Evolutionary conservation across 176 grass and related monocot species (phyloP).

Genomic region (Aegilops bicornis): DNA sequence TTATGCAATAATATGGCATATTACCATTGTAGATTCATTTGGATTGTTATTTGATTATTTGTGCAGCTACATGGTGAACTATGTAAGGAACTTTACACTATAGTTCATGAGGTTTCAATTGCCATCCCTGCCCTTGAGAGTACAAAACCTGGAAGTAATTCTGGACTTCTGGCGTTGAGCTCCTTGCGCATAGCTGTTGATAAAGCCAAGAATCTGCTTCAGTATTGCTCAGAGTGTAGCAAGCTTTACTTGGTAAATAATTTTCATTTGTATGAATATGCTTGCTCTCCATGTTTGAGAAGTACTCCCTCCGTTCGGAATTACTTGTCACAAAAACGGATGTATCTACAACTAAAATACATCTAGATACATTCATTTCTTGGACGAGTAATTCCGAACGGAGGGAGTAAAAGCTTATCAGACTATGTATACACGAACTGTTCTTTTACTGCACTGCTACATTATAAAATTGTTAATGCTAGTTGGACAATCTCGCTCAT

Average conservation of each 20-base stretch:
- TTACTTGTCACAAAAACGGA: no score
- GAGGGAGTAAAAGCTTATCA: constrained; percentile 1
- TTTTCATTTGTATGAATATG: not conserved
- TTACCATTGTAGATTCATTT: constrained; percentile 23
- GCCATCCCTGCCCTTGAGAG: constrained; percentile 59
- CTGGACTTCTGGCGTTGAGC: constrained; percentile 62
- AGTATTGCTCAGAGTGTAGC: constrained; percentile 83
- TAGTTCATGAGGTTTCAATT: constrained; percentile 55
- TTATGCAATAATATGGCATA: not conserved
- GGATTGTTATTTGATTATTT: constrained; percentile 26
- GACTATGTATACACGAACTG: not conserved
- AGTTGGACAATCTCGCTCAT: not conserved
- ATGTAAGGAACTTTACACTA: constrained; percentile 59
- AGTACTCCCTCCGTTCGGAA: not conserved
- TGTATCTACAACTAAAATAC: no score
- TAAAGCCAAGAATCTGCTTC: constrained; percentile 70
- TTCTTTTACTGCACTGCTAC: not conserved
- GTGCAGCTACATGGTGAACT: constrained; percentile 76
- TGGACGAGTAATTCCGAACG: no score
- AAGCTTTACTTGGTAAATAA: constrained; percentile 85
- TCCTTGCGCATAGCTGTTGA: constrained; percentile 54
- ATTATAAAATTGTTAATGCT: constrained; percentile 1
- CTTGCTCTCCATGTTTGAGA: constrained; percentile 17
- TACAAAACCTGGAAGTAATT: constrained; percentile 49
- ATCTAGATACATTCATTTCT: no score